Percentiles rank a stretch among this genome's conserved stretches.
These are phyloP conservation scores for Carpinus fangiana DNA, from an alignment of 306 rosid species.

Conservation along the genomic window DNA sequence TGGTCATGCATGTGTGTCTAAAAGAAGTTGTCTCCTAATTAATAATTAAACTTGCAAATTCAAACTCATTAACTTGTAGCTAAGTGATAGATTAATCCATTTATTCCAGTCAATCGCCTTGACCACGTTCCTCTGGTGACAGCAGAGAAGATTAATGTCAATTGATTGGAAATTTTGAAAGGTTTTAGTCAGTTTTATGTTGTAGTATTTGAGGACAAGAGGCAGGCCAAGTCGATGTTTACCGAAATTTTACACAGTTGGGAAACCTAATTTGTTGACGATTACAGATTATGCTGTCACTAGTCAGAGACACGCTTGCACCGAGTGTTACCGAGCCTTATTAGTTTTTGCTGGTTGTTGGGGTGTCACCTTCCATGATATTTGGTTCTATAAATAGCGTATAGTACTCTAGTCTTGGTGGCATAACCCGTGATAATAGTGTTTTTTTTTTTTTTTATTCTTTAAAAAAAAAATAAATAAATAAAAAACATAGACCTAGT, in stretches of 20 bases:
- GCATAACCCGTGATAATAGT: neutral
- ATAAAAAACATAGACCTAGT: neutral
- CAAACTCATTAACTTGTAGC: slow-evolving; percentile 21
- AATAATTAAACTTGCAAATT: neutral
- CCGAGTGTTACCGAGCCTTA: neutral
- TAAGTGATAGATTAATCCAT: slow-evolving; percentile 26
- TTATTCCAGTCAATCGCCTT: slow-evolving; percentile 28
- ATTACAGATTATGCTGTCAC: neutral
- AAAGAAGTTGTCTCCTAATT: neutral
- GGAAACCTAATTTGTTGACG: slow-evolving; percentile 1
- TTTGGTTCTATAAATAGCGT: slow-evolving; percentile 17
- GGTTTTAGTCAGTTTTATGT: slow-evolving; percentile 23
- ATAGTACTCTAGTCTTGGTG: neutral
- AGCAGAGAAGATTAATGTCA: slow-evolving; percentile 26
- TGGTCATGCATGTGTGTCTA: neutral
- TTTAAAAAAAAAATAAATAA: neutral
- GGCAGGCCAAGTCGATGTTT: slow-evolving; percentile 21
- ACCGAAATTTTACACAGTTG: neutral
- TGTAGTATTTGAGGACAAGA: slow-evolving; percentile 34
- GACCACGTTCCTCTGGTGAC: slow-evolving; percentile 32
- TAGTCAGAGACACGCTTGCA: neutral
- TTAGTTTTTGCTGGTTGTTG: slow-evolving; percentile 11
- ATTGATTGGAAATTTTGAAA: slow-evolving; percentile 11
- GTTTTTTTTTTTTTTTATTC: no score
- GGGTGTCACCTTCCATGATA: slow-evolving; percentile 17